Evolutionary conservation across 257 asterid genomes (phyloP), one percentile per base, ranked within the genome.

Genomic region (Ilex aquifolium): DNA sequence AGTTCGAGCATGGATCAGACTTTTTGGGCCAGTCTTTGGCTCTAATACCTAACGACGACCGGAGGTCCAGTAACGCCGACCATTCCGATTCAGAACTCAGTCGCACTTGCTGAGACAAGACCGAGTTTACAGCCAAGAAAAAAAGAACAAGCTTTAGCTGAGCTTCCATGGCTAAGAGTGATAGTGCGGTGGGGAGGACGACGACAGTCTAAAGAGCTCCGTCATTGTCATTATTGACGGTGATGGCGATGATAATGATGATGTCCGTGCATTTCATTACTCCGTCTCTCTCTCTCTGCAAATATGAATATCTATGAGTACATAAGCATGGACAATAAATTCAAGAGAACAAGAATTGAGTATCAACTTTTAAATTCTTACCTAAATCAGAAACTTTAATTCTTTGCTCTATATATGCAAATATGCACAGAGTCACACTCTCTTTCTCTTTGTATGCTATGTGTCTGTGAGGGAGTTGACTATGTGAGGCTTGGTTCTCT

Each of bases 11-110:
- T 5, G 91, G 96, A 21, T 84, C 76, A 2, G 68, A 60, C 61
- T 74, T 86, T 42, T 62, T 84, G 6, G 71, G 93, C 96, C 96
- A 86, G 36, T 75, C 56, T 69, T 44, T 73, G 9, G 88, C 90
- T 66, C 74, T 72, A 64, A 88, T 76, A 32, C 80, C 80, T 10
- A 88, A 80, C n/a, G 96, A 86, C 21, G 85, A 76, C 11, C 95
- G 76, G 51, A 88, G 90, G 30, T 75, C 69, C 55, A 80, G 68
- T 57, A 88, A 70, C 32, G 90, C 87, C 56, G 68, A 63, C 69
- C 79, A 65, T 75, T 88, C 96, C 48, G 76, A 49, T 42, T 31
- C 57, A 6, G 72, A 80, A 60, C 68, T 79, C 63, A 74, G 69
- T 31, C 60, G 67, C 2, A 27, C n/a, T 11, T 70, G 51, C 62